These are phyloP conservation scores for Plasmodium reichenowi DNA, from an alignment of 169 alveolate species.

Conservation along the genomic window DNA sequence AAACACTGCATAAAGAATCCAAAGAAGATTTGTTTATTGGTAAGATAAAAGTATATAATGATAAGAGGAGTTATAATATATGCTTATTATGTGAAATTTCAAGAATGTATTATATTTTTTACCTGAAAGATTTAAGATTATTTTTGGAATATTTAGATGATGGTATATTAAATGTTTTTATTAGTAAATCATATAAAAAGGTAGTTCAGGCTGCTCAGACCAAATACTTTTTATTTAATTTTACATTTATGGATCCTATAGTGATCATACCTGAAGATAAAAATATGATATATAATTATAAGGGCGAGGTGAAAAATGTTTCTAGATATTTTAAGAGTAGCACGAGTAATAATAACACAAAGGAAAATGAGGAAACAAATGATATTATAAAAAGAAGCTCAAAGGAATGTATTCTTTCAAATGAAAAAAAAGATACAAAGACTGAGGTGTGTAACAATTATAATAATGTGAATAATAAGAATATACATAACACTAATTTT, in stretches of 20 bases:
- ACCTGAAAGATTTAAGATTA: constrained; percentile 85
- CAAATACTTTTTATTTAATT: constrained; percentile 64
- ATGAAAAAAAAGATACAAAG: too few relatives aligned
- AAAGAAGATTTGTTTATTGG: constrained; percentile 65
- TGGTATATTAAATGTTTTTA: constrained; percentile 88
- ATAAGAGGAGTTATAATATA: constrained; percentile 58
- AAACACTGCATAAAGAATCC: constrained; percentile 13
- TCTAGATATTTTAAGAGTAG: constrained; percentile 7
- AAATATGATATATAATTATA: constrained; percentile 75
- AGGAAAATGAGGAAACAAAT: background rate
- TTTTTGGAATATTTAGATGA: constrained; percentile 88
- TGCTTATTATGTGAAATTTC: constrained; percentile 82
- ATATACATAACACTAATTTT: too few relatives aligned
- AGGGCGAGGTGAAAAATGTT: constrained; percentile 41
- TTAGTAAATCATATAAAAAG: constrained; percentile 87
- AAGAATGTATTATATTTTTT: constrained; percentile 82
- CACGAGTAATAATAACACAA: background rate
- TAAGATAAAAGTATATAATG: constrained; percentile 66
- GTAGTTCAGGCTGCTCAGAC: constrained; percentile 88
- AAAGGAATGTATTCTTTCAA: too few relatives aligned
- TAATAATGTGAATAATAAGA: too few relatives aligned
- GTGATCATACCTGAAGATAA: constrained; percentile 77
- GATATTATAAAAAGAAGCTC: too few relatives aligned
- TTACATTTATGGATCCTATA: constrained; percentile 52
- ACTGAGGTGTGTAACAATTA: too few relatives aligned